These are phyloP conservation scores for Phyllosticta capitalensis DNA, from an alignment of 2,329 filamentous ascomycete genomes.

Conservation along the genomic window DNA sequence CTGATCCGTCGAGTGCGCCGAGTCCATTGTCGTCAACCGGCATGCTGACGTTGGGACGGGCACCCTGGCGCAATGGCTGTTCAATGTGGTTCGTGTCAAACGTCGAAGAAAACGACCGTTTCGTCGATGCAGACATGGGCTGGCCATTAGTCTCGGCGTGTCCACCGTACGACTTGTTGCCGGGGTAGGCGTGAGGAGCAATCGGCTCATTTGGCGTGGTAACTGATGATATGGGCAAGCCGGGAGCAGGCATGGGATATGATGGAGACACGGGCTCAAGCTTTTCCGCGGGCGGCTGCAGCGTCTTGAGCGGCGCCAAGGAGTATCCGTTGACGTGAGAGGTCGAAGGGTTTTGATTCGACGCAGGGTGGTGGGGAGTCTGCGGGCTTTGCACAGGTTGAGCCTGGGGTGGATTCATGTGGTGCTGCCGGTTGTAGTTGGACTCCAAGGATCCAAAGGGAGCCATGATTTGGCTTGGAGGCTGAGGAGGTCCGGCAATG, in stretches of 20 bases:
- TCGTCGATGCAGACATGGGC: constrained; percentile 27
- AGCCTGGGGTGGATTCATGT: constrained; percentile 16
- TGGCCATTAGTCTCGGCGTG: constrained; percentile 7
- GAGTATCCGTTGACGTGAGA: constrained; percentile 24
- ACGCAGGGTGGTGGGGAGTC: constrained; percentile 17
- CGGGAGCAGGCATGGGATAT: constrained; percentile 27
- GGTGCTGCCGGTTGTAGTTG: constrained; percentile 29
- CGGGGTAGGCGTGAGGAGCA: constrained; percentile 11
- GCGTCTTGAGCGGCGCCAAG: constrained; percentile 35
- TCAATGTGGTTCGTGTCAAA: constrained; percentile 36
- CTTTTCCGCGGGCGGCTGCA: constrained; percentile 26
- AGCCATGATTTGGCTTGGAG: constrained; percentile 24
- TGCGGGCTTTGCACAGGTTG: constrained; percentile 26
- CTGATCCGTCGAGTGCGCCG: constrained; percentile 17
- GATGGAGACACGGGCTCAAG: constrained; percentile 37
- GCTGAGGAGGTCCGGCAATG: constrained; percentile 20
- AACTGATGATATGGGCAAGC: constrained; percentile 10
- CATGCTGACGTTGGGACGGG: constrained; percentile 28
- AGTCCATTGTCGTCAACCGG: constrained; percentile 20
- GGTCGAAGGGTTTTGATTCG: constrained; percentile 7
- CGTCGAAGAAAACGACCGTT: constrained; percentile 37
- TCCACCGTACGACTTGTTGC: constrained; percentile 17
- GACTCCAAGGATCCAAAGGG: constrained; percentile 26
- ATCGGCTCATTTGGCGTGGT: constrained; percentile 7
- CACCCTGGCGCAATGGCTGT: constrained; percentile 36